phyloP scores from a whole-genome alignment of 768 basidiomycete species.

The Phanerochaete carnosa region DNA sequence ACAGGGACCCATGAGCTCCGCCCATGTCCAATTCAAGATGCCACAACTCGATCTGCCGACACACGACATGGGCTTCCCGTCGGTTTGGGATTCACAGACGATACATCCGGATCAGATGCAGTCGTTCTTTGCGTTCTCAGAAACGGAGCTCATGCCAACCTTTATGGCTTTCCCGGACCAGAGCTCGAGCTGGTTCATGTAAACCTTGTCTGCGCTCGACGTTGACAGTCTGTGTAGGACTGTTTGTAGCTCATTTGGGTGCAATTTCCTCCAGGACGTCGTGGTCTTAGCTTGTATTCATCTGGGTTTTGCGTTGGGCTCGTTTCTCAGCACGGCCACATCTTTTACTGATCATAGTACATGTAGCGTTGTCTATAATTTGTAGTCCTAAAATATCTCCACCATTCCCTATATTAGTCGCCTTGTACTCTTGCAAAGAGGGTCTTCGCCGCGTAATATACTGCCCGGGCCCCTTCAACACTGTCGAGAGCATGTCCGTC shows the following conservation, averaged over 20 bases:
- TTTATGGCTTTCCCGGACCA: slow-evolving; percentile 13
- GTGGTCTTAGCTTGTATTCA: not conserved
- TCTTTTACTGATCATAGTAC: not conserved
- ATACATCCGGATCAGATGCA: not conserved
- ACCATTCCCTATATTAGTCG: not conserved
- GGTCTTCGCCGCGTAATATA: slow-evolving; percentile 39
- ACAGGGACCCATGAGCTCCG: not conserved
- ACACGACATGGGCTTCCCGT: not conserved
- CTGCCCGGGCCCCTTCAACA: slow-evolving; percentile 54
- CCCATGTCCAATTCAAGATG: not conserved
- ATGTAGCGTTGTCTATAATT: not conserved
- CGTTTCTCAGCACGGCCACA: not conserved
- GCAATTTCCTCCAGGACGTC: not conserved
- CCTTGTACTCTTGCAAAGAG: not conserved
- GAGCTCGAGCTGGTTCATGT: slow-evolving; percentile 10
- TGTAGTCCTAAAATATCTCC: not conserved
- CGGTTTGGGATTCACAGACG: not conserved
- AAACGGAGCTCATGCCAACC: slow-evolving; percentile 1
- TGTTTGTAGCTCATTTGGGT: not conserved
- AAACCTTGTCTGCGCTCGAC: not conserved
- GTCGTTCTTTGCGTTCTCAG: slow-evolving; percentile 7
- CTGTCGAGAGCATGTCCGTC: slow-evolving; percentile 64
- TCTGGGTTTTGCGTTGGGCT: not conserved
- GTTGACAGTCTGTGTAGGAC: not conserved
- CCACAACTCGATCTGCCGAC: not conserved